Evolutionary conservation across 805 yeast genomes (phyloP), one percentile per base, ranked within the genome.

Genomic region (Starmera amethionina): DNA sequence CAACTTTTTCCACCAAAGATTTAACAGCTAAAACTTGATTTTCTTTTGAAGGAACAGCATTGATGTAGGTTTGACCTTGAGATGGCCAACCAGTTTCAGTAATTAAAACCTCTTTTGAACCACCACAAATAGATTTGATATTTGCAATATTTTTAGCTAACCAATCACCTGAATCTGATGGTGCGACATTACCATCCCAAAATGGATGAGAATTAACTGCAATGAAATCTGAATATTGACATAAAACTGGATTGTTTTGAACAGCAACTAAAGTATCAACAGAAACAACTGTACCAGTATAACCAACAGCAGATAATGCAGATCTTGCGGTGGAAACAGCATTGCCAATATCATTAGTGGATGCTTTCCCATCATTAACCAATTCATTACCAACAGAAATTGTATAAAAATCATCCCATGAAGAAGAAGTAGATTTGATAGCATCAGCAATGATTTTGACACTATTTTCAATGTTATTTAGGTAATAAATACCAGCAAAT

Each of bases 71-170:
- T 46, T 64, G 57, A 53, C 86, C 85, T 50, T 66, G 52, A 13
- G 81, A 70, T 51, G 85, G 86, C 86, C 86, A 79, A 34, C 86
- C 86, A 38, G 82, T 71, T 62, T 79, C 86, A 42, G 77, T 67
- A 46, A 78, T 67, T 45, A 77, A 58, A 12, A 58, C 60, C 15
- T 54, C 48, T 57, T 77, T 76, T 29, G 51, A 45, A 44, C 63
- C 62, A 42, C 75, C 74, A 55, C 83, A 78, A 16, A 55, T 59
- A 34, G 56, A 45, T 48, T 67, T 60, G 42, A 78, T 62, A 46
- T 60, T 53, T 5, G 62, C 46, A 36, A 77, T 72, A 50, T 77
- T 80, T 16, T 51, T 47, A 46, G 62, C 48, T 43, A 78, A 59
- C 72, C 73, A 78, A 4, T 72, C 39, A 36, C 82, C 85, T 1